phyloP scores from a whole-genome alignment of 129 eudicot species.

The Centrapalus pauciflorus region DNA sequence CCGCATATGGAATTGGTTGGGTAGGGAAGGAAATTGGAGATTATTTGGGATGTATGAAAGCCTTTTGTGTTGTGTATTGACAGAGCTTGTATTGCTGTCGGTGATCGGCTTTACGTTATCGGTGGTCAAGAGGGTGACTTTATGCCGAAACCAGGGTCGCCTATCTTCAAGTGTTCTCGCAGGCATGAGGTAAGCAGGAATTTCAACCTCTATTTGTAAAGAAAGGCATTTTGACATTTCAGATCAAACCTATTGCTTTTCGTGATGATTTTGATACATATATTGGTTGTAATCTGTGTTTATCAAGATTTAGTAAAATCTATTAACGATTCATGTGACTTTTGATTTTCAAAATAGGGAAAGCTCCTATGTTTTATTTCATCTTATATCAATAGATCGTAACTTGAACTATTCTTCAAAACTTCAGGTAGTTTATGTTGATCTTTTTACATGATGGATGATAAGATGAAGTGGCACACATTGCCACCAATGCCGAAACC shows the following conservation, averaged over 20 bases:
- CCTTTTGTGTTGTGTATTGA: background rate
- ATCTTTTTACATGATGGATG: slow-evolving; percentile 79
- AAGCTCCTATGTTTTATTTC: background rate
- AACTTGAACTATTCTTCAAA: background rate
- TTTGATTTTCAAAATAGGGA: background rate
- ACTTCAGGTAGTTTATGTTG: slow-evolving; percentile 59
- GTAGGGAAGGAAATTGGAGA: too few relatives aligned
- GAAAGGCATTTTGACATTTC: too few relatives aligned
- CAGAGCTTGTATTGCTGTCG: slow-evolving; percentile 66
- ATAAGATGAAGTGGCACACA: slow-evolving; percentile 51
- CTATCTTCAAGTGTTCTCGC: slow-evolving; percentile 81
- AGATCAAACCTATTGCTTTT: too few relatives aligned
- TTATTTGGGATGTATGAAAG: background rate
- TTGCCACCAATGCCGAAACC: slow-evolving; percentile 83
- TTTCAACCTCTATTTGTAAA: background rate
- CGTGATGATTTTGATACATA: too few relatives aligned
- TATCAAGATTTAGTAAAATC: too few relatives aligned
- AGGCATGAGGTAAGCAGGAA: slow-evolving; percentile 55
- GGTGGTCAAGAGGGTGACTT: slow-evolving; percentile 97
- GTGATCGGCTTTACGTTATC: slow-evolving; percentile 53
- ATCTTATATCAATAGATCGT: background rate
- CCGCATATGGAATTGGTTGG: too few relatives aligned
- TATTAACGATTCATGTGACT: background rate
- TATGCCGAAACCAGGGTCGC: slow-evolving; percentile 82
- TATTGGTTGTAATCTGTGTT: too few relatives aligned